Evolutionary conservation across 2,329 filamentous ascomycete genomes (phyloP).

Genomic region (Helicocarpus griseus): DNA sequence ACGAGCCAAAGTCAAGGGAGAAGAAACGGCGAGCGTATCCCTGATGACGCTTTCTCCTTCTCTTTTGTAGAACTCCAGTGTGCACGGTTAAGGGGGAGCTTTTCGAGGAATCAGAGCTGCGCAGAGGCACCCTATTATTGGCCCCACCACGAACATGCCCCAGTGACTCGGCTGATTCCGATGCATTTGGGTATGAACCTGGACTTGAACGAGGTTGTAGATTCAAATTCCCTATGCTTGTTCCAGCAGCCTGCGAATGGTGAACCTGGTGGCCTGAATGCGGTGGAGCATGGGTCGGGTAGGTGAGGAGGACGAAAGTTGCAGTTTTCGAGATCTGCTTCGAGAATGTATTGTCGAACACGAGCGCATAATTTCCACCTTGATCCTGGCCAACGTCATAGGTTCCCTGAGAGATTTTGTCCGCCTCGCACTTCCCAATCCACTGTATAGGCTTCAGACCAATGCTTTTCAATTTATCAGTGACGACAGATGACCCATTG

Average conservation of each 20-base stretch:
- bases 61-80: conserved; percentile 77
- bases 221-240: background rate
- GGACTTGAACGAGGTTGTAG: conserved; percentile 22
- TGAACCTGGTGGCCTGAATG: conserved; percentile 35
- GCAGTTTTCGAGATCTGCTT: conserved; percentile 91
- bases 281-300: conserved; percentile 60
- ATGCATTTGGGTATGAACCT: conserved; percentile 30
- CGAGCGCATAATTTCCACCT: conserved; percentile 87
- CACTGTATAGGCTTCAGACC: conserved; percentile 59
- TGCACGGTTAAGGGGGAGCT: conserved; percentile 51
- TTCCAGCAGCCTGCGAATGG: conserved; percentile 43
- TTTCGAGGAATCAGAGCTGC: conserved; percentile 18
- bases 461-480: conserved; percentile 53
- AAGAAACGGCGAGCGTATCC: conserved; percentile 91
- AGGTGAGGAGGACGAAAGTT: conserved; percentile 88
- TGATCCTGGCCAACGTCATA: conserved; percentile 66
- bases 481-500: conserved; percentile 62
- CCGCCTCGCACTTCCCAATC: conserved; percentile 91
- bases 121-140: conserved; percentile 11
- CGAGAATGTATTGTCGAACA: conserved; percentile 98
- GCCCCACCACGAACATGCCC: conserved; percentile 23
- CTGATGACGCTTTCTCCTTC: conserved; percentile 85
- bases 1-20: conserved; percentile 87
- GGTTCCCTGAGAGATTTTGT: conserved; percentile 85
- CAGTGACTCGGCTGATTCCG: conserved; percentile 43